Conservation (phyloP, 2,329 filamentous ascomycete species). For the Colletotrichum orchidophilum region DNA sequence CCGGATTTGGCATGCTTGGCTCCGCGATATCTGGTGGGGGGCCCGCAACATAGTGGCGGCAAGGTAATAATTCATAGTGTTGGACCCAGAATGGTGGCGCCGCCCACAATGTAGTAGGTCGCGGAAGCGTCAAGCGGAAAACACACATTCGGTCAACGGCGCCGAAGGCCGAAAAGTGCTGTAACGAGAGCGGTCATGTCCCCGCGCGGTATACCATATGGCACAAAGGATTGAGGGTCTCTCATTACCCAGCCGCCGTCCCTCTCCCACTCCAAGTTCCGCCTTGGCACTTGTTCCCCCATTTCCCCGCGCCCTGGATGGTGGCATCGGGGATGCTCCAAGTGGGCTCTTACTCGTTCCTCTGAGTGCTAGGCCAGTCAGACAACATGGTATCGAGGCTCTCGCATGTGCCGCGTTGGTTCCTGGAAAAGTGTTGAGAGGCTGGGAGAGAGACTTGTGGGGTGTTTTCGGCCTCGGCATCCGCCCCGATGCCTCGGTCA, state of each 20-base stretch:
- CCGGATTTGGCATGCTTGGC: conserved; percentile 28
- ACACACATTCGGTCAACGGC: conserved; percentile 4
- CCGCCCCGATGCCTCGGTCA: conserved; percentile 9
- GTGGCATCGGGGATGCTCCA: background rate
- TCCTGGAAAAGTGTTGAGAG: conserved; percentile 8
- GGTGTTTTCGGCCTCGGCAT: conserved; percentile 15
- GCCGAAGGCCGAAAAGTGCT: conserved; percentile 10
- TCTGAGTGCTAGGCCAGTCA: background rate
- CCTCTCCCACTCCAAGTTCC: background rate
- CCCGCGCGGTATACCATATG: background rate
- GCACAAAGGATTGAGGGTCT: background rate
- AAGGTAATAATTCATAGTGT: background rate
- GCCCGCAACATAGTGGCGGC: background rate
- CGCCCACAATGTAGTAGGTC: background rate
- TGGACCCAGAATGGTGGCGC: background rate
- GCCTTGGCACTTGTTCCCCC: too few relatives aligned
- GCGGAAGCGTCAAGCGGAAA: background rate
- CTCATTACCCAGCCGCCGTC: background rate
- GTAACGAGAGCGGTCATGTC: background rate
- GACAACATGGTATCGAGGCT: background rate
- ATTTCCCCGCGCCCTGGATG: background rate
- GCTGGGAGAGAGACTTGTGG: background rate
- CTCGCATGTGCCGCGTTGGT: background rate
- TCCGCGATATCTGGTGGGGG: conserved; percentile 11
- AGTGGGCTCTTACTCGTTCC: background rate